Evolutionary conservation across 768 basidiomycete genomes (phyloP), one percentile per base, ranked within the genome.

Genomic region (Favolaschia claudopus): DNA sequence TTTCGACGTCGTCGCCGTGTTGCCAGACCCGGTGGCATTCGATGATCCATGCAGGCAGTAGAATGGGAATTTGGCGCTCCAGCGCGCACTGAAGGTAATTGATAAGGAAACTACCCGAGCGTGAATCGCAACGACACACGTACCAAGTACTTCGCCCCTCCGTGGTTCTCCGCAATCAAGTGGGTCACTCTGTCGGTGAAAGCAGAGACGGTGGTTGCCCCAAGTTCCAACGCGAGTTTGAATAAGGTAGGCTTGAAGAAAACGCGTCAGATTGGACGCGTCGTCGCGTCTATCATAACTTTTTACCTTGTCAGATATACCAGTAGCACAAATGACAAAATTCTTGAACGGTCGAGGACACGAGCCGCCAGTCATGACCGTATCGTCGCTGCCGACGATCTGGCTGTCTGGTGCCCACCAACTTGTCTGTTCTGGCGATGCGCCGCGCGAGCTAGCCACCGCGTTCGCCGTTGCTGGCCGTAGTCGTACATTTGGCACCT

Each of bases 101-200:
- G n/a, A n/a, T n/a, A n/a, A n/a, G n/a, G n/a, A n/a, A n/a, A n/a
- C n/a, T n/a, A n/a, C n/a, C n/a, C n/a, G n/a, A n/a, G n/a, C n/a
- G n/a, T n/a, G n/a, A n/a, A n/a, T n/a, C n/a, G n/a, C n/a, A n/a
- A n/a, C n/a, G n/a, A 15, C 3, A 8, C 25, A 70, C 77, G 57
- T 53, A 92, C 95, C 73, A 71, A 77, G 70, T 97, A 96, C 68
- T 98, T 98, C 12, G 89, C 84, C 20, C 93, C 88, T 4, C 91
- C 92, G 67, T 92, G 88, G n/a, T 79, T 81, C 19, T 74, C 76
- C 0, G 95, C 93, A 37, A 98, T 80, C 19, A 98, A 82, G 77
- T 96, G 95, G 0, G 94, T 96, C n/a, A 92, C 89, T 40, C 80
- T 79, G 69, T 93, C 89, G 0, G 94, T 98, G 62, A 96, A 88